Evolutionary conservation across 768 basidiomycete genomes (phyloP).

Genomic region (Calocybe gangraenosa): DNA sequence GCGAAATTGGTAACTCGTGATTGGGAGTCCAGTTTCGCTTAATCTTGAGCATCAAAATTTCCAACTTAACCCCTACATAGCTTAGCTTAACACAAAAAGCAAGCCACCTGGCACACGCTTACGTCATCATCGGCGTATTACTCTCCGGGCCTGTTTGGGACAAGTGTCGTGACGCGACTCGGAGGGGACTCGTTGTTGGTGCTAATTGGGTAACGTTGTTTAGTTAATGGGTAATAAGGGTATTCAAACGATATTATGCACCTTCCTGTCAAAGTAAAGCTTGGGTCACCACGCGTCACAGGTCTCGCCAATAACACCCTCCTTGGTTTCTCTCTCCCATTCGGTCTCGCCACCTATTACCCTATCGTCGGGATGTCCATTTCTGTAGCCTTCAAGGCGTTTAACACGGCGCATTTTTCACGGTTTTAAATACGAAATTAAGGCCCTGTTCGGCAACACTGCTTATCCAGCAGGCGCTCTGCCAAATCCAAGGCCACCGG

Average conservation of each 20-base stretch:
- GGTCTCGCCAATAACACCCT: slow-evolving; percentile 60
- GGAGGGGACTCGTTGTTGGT: slow-evolving; percentile 67
- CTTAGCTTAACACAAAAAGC: too few species aligned
- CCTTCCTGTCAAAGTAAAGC: slow-evolving; percentile 60
- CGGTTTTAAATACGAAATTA: too few species aligned
- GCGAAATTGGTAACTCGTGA: too few species aligned
- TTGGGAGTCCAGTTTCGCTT: too few species aligned
- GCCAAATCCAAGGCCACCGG: too few species aligned
- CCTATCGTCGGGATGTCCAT: too few species aligned
- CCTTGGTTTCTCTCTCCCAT: slow-evolving; percentile 62
- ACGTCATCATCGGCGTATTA: slow-evolving; percentile 77
- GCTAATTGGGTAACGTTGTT: slow-evolving; percentile 56
- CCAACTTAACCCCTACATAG: slow-evolving; percentile 6
- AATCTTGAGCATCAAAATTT: slow-evolving; percentile 12
- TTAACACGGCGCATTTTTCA: too few species aligned
- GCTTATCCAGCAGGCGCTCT: too few species aligned
- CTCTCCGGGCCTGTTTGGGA: slow-evolving; percentile 77
- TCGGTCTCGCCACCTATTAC: slow-evolving; percentile 73
- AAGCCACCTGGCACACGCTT: slow-evolving; percentile 50
- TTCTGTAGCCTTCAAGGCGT: too few species aligned
- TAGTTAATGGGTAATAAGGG: background rate
- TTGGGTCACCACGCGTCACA: slow-evolving; percentile 60
- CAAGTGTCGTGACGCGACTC: slow-evolving; percentile 76
- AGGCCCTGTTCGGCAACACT: too few species aligned
- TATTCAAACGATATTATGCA: slow-evolving; percentile 63